Conservation (phyloP, 1,284 basidiomycete genomes). For the Ustilago bromivora region DNA sequence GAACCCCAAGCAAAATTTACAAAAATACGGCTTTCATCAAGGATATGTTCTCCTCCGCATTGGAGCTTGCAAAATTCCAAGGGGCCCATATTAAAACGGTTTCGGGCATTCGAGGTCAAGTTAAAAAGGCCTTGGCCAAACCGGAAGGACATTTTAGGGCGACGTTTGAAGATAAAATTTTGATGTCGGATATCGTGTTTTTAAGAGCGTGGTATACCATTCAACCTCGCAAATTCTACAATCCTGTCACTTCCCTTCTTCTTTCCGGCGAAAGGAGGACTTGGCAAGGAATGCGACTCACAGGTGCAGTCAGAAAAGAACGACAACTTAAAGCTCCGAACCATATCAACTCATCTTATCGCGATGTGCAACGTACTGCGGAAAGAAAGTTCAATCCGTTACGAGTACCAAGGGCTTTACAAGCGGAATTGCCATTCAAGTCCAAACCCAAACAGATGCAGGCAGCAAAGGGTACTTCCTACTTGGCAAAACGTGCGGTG, state of each 20-base stretch:
- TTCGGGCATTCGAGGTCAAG: slow-evolving; percentile 92
- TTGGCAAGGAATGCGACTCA: slow-evolving; percentile 86
- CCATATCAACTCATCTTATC: slow-evolving; percentile 88
- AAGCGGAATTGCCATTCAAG: slow-evolving; percentile 88
- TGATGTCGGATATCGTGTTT: slow-evolving; percentile 96
- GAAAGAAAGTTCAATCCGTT: slow-evolving; percentile 89
- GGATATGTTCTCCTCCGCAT: slow-evolving; percentile 92
- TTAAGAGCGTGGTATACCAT: slow-evolving; percentile 96
- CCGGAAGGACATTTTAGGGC: slow-evolving; percentile 95
- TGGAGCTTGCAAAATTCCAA: slow-evolving; percentile 98
- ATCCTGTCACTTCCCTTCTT: slow-evolving; percentile 91
- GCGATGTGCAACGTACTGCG: slow-evolving; percentile 75
- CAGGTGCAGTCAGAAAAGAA: slow-evolving; percentile 88
- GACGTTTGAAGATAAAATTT: slow-evolving; percentile 96
- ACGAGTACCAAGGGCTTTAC: slow-evolving; percentile 87
- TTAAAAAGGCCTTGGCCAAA: slow-evolving; percentile 93
- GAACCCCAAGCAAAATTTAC: slow-evolving; percentile 94
- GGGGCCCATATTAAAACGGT: slow-evolving; percentile 95
- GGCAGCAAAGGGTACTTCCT: slow-evolving; percentile 74
- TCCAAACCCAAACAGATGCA: slow-evolving; percentile 89
- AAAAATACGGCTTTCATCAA: slow-evolving; percentile 99
- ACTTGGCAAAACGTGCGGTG: slow-evolving; percentile 75
- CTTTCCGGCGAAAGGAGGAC: slow-evolving; percentile 58
- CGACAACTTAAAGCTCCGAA: slow-evolving; percentile 84
- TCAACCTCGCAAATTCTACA: slow-evolving; percentile 94